These are phyloP conservation scores for Fonsecaea pedrosoi DNA, from an alignment of 2,329 filamentous ascomycete species.

Conservation along the genomic window DNA sequence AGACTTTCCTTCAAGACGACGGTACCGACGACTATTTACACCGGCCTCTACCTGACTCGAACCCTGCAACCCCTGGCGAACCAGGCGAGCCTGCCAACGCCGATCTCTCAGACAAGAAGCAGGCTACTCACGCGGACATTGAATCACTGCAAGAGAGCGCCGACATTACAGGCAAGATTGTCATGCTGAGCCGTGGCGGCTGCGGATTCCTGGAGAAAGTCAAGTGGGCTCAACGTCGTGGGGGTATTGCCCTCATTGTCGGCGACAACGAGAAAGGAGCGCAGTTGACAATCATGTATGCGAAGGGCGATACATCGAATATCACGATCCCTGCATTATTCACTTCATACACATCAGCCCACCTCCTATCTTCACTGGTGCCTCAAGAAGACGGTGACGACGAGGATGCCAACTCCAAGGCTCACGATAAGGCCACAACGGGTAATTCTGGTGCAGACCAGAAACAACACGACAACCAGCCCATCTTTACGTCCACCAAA, in stretches of 20 bases:
- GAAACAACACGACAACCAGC: conserved; percentile 37
- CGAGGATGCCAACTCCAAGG: conserved; percentile 53
- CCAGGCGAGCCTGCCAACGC: conserved; percentile 46
- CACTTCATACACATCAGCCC: conserved; percentile 91
- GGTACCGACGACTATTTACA: conserved; percentile 87
- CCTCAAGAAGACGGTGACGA: conserved; percentile 70
- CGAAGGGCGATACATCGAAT: conserved; percentile 93
- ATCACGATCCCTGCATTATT: conserved; percentile 93
- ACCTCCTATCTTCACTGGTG: conserved; percentile 85
- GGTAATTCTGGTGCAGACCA: conserved; percentile 13
- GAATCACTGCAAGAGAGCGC: conserved; percentile 89
- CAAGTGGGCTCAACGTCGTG: conserved; percentile 92
- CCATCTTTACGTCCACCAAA: conserved; percentile 44
- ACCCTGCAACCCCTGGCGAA: conserved; percentile 45
- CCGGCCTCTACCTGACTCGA: conserved; percentile 59
- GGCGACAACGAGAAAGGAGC: conserved; percentile 91
- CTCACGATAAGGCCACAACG: conserved; percentile 36
- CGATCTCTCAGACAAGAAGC: conserved; percentile 38
- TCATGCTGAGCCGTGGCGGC: conserved; percentile 86
- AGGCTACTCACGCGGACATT: conserved; percentile 77
- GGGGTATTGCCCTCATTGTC: conserved; percentile 87
- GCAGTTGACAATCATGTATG: conserved; percentile 95
- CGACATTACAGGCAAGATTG: conserved; percentile 92
- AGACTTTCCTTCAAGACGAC: conserved; percentile 60
- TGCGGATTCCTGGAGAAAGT: conserved; percentile 97